Percentiles rank a stretch among this genome's conserved stretches.
Conservation (phyloP, 1,284 basidiomycete genomes). For the Sphagnurus paluster region DNA sequence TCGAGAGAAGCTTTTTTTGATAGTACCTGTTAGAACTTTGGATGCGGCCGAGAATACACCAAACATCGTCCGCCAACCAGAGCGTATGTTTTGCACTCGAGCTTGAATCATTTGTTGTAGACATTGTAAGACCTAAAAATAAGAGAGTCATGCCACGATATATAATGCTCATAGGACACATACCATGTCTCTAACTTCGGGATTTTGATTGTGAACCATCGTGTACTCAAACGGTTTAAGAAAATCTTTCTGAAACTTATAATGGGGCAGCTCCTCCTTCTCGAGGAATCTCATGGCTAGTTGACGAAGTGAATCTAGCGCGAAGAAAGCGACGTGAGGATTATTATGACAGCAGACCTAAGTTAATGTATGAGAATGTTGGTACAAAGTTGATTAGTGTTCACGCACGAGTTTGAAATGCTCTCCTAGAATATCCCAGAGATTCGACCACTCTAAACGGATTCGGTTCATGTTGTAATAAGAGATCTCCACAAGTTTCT, state of each 20-base stretch:
- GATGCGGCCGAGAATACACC: conserved; percentile 97
- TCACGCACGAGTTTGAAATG: conserved; percentile 92
- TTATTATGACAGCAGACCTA: conserved; percentile 98
- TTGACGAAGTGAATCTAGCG: conserved; percentile 96
- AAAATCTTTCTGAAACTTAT: conserved; percentile 99
- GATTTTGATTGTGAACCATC: conserved; percentile 95
- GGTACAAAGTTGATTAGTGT: background rate
- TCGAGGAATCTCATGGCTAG: conserved; percentile 98
- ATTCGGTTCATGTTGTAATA: conserved; percentile 99
- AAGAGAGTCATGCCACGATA: conserved; percentile 1
- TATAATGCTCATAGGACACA: conserved; percentile 15
- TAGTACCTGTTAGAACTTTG: conserved; percentile 83
- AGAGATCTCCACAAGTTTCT: conserved; percentile 98
- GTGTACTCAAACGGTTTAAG: conserved; percentile 98
- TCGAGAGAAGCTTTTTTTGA: background rate
- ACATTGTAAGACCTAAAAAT: conserved; percentile 85
- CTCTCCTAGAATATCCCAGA: conserved; percentile 98
- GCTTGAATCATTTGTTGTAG: conserved; percentile 99
- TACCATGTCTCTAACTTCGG: conserved; percentile 97
- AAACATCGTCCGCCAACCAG: conserved; percentile 99
- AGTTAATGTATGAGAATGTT: conserved; percentile 3
- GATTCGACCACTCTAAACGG: conserved; percentile 96
- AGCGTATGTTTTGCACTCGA: conserved; percentile 92
- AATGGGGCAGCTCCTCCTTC: conserved; percentile 97
- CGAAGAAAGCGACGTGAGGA: conserved; percentile 95